Conservation (phyloP, 2,329 filamentous ascomycete species). For the Pseudocercospora eumusae region DNA sequence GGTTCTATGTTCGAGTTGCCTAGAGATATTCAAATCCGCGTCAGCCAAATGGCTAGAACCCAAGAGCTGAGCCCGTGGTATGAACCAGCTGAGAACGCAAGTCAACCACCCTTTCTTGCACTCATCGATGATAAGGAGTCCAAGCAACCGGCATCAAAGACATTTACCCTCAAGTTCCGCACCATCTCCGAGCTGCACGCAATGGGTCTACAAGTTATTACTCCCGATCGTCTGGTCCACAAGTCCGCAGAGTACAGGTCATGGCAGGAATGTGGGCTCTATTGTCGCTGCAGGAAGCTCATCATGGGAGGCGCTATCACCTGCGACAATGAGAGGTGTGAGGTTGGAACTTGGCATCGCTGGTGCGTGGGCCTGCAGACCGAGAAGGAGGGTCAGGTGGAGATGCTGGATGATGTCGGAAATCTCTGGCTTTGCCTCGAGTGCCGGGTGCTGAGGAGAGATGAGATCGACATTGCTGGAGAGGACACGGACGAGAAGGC, state of each 20-base stretch:
- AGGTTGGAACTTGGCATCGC: not conserved
- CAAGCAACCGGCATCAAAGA: not conserved
- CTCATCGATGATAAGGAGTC: not conserved
- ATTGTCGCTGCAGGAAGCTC: not conserved
- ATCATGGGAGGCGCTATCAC: not conserved
- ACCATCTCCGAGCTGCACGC: not conserved
- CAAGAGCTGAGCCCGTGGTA: not conserved
- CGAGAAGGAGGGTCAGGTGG: not conserved
- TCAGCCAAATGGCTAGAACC: not conserved
- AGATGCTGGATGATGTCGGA: not conserved
- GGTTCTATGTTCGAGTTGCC: not conserved
- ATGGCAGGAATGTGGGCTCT: not conserved
- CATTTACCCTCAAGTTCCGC: slow-evolving; percentile 3
- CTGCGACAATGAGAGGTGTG: slow-evolving; percentile 1
- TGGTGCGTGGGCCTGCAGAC: not conserved
- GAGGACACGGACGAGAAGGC: not conserved
- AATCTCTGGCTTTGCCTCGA: not conserved
- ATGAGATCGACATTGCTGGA: not conserved
- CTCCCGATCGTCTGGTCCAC: not conserved
- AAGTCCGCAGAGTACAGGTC: not conserved
- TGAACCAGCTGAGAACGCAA: not conserved
- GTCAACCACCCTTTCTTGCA: not conserved
- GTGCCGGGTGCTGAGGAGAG: not conserved
- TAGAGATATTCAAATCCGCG: not conserved
- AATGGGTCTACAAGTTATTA: not conserved